These are phyloP conservation scores for Alternaria burnsii DNA, from an alignment of 2,329 filamentous ascomycete genomes.

Conservation along the genomic window DNA sequence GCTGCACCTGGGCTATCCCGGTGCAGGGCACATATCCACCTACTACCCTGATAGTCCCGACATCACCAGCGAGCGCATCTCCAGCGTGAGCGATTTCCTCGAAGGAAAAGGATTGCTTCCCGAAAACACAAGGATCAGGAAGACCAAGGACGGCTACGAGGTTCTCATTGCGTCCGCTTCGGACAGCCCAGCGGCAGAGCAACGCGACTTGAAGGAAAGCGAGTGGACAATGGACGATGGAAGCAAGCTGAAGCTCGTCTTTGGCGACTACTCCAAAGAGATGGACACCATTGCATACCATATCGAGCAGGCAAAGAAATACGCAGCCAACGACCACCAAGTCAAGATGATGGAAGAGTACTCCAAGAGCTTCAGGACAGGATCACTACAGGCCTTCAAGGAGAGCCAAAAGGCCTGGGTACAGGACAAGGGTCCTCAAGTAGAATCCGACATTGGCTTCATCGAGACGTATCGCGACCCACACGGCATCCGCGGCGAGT, in stretches of 20 bases:
- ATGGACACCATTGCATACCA: conserved; percentile 58
- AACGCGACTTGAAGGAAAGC: conserved; percentile 55
- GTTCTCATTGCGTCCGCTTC: conserved; percentile 59
- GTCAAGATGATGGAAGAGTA: conserved; percentile 58
- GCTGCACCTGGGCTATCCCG: conserved; percentile 61
- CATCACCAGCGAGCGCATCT: conserved; percentile 60
- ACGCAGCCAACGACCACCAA: conserved; percentile 57
- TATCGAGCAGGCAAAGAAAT: conserved; percentile 57
- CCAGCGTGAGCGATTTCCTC: conserved; percentile 56
- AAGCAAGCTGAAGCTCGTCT: conserved; percentile 57
- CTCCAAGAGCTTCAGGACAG: conserved; percentile 60
- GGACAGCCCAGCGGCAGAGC: conserved; percentile 48
- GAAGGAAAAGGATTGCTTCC: conserved; percentile 57
- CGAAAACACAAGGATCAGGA: conserved; percentile 60
- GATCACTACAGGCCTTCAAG: conserved; percentile 60
- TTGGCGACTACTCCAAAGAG: conserved; percentile 57
- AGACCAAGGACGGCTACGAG: conserved; percentile 56
- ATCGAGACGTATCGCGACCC: conserved; percentile 65
- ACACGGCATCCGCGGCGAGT: conserved; percentile 63
- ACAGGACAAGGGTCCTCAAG: conserved; percentile 59
- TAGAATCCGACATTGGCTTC: conserved; percentile 64
- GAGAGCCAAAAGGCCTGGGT: conserved; percentile 64
- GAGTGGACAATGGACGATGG: conserved; percentile 58
- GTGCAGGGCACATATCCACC: conserved; percentile 58
- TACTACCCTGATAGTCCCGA: conserved; percentile 60